A percentile compares a stretch with the other conserved stretches of the same genome.
Evolutionary conservation across 495 filamentous ascomycete genomes (phyloP).

Genomic region (Penicilliopsis zonata): DNA sequence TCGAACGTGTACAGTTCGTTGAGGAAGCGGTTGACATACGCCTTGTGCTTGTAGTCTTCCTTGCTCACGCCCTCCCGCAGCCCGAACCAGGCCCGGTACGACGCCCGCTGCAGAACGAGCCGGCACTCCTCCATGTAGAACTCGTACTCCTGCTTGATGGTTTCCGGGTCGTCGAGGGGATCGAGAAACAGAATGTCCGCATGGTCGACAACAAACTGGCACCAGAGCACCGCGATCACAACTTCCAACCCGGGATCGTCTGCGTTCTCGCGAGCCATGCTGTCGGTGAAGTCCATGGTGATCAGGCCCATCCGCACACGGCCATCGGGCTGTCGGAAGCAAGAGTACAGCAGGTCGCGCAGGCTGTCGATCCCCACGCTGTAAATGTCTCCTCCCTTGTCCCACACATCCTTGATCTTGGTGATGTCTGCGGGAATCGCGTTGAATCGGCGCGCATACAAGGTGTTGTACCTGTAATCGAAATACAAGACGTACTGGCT

Average conservation of each 20-base stretch:
- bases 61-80: constrained; percentile 8
- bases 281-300: constrained; percentile 8
- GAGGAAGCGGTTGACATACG: constrained; percentile 8
- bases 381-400: constrained; percentile 14
- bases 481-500: constrained; percentile 20
- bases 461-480: constrained; percentile 9
- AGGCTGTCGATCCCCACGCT: constrained; percentile 8
- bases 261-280: constrained; percentile 3
- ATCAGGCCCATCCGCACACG: no score
- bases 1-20: constrained; percentile 14
- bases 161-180: neutral
- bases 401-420: constrained; percentile 18
- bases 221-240: constrained; percentile 19
- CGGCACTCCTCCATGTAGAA: constrained; percentile 14
- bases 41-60: constrained; percentile 6
- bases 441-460: constrained; percentile 19
- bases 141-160: constrained; percentile 6
- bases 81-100: constrained; percentile 20
- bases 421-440: constrained; percentile 11
- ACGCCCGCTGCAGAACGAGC: constrained; percentile 15
- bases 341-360: constrained; percentile 5
- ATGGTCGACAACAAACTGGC: constrained; percentile 23
- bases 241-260: constrained; percentile 24
- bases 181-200: constrained; percentile 14
- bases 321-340: constrained; percentile 5